phyloP scores from a whole-genome alignment of 768 basidiomycete genomes.

The Flagelloscypha sp. region DNA sequence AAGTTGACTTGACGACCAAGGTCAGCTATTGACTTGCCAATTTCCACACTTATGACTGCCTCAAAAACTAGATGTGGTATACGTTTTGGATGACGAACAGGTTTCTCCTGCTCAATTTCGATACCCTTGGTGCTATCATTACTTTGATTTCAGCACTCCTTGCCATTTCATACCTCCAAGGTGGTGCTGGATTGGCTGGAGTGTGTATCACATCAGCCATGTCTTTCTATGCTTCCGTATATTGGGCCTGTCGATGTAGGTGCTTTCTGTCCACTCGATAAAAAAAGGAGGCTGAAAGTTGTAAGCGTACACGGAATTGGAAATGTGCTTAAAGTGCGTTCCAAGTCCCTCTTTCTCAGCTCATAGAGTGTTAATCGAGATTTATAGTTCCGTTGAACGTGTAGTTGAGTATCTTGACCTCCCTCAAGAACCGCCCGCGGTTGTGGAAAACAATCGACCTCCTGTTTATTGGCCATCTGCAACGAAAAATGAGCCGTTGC shows the following conservation, averaged over 20 bases:
- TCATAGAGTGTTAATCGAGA: background rate
- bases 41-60: too few relatives aligned
- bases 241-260: slow-evolving; percentile 30
- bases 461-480: slow-evolving; percentile 53
- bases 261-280: slow-evolving; percentile 16
- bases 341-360: background rate
- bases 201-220: slow-evolving; percentile 46
- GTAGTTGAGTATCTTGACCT: slow-evolving; percentile 48
- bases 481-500: slow-evolving; percentile 20
- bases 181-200: slow-evolving; percentile 27
- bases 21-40: slow-evolving; percentile 12
- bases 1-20: slow-evolving; percentile 39
- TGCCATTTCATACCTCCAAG: slow-evolving; percentile 35
- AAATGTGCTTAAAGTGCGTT: slow-evolving; percentile 35
- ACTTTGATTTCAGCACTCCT: slow-evolving; percentile 43
- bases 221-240: slow-evolving; percentile 36
- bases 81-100: slow-evolving; percentile 45
- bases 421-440: slow-evolving; percentile 41
- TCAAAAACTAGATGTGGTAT: slow-evolving; percentile 30
- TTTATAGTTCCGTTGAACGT: slow-evolving; percentile 41
- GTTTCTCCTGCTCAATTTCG: slow-evolving; percentile 46
- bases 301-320: slow-evolving; percentile 38
- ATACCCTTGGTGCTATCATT: slow-evolving; percentile 38
- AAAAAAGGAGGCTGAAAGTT: too few relatives aligned
- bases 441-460: slow-evolving; percentile 35